Evolutionary conservation across 2,329 filamentous ascomycete genomes (phyloP), one percentile per base, ranked within the genome.

Genomic region (Sclerotinia sclerotiorum): DNA sequence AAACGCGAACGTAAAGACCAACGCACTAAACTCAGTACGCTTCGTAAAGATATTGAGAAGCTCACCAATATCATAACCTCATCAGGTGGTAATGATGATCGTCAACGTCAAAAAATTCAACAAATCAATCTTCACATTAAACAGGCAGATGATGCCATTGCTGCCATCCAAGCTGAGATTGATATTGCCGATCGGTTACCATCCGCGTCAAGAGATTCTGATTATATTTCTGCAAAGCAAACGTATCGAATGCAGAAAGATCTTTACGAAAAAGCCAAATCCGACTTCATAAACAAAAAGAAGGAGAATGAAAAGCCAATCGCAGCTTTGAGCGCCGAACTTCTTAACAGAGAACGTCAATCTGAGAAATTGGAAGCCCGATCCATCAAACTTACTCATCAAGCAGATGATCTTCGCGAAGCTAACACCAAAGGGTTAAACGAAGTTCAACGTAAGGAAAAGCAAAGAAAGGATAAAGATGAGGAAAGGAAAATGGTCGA

Each of bases 121-220:
- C 91, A 94, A 78, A 89, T 92, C 76, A 88, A 86, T 68, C 90
- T 90, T 68, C 90, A 91, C 77, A 90, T 90, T 79, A 87, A 87
- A 68, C 90, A 86, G 76, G 84, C 84, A 21, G 84, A 87, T 68
- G 84, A 85, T 67, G 88, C 89, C 44, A 83, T 84, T 42, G 79
- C 81, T 55, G 81, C 83, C 58, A 80, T 91, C 32, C 81, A 82
- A 65, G 76, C 79, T 13, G 84, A 92, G 69, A 84, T 91, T n/a
- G 88, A 87, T 74, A 83, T 85, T 39, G 82, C 90, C 63, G 88
- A 88, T 69, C 83, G 82, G 21, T 82, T 90, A 61, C 90, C 90
- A 0, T 83, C 85, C 35, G 32, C 55, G 4, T 86, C 88, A 24
- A 84, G 93, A 60, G 76, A 82, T 42, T 85, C 83, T 70, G 79